phyloP scores from a whole-genome alignment of 176 grass and related monocot genomes.

The Paspalum notatum region DNA sequence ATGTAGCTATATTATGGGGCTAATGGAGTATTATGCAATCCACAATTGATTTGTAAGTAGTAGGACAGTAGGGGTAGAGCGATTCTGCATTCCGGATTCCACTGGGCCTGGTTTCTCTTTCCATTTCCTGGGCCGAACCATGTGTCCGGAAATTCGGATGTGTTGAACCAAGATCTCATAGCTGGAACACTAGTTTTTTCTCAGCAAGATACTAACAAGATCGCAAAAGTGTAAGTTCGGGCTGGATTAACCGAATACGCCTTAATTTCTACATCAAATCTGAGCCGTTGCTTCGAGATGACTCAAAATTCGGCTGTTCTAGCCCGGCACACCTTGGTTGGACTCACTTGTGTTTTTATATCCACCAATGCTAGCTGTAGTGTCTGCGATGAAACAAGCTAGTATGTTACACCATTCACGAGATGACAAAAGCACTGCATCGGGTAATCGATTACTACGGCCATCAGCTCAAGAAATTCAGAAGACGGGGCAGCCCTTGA shows the following conservation, averaged over 20 bases:
- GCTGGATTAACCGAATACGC: too few species aligned
- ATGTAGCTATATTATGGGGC: too few species aligned
- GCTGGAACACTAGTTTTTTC: too few species aligned
- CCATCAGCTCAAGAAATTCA: conserved; percentile 28
- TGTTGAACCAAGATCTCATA: too few species aligned
- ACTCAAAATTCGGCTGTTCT: neutral
- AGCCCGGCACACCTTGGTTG: neutral
- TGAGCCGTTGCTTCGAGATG: neutral
- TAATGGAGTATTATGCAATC: too few species aligned
- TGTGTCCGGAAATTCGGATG: too few species aligned
- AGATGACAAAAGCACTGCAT: conserved; percentile 2
- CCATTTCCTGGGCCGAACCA: too few species aligned
- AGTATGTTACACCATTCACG: conserved; percentile 1
- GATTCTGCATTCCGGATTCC: too few species aligned
- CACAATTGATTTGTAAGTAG: too few species aligned
- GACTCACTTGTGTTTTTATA: neutral
- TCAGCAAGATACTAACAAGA: neutral
- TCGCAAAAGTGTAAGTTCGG: neutral
- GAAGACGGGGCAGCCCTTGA: conserved; percentile 92
- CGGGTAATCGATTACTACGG: conserved; percentile 5
- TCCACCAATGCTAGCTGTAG: neutral
- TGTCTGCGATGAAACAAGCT: conserved; percentile 20
- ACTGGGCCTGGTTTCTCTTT: too few species aligned
- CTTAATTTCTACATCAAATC: neutral
- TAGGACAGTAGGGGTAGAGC: too few species aligned